Base-by-base conservation (phyloP, 1,284 basidiomycete genomes). In the Ceratobasidium sp. region DNA sequence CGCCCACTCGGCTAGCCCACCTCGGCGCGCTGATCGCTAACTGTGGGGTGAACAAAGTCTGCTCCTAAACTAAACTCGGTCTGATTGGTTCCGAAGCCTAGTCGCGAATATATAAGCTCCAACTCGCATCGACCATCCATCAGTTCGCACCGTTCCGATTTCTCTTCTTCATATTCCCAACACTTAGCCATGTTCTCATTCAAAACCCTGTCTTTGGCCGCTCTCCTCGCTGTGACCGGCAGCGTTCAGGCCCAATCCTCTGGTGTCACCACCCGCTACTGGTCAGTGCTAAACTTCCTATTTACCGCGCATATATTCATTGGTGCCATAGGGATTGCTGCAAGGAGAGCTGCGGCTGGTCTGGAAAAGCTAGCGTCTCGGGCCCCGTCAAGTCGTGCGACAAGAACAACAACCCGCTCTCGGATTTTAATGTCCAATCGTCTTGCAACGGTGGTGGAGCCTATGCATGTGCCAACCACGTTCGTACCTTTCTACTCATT, bases 301-400 rank as follows among this genome's bases (percentile, higher is more conserved):
- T 45, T 18, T 9, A 53, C 14, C 23, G 23, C 12, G 53, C 14
- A 32, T n/a, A 55, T 12, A 30, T 16, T 34, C 4, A 32, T 14
- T 2, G n/a, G 28, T 6, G 45, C 18, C 23, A 2, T n/a, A 72
- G 74, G 75, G 75, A 74, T 32, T 76, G 75, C 45, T 76, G 75
- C 52, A 75, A 75, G 48, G 72, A 74, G 21, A 74, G 74, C 12
- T 76, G 75, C 26, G 59, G 74, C 45, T 76, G 74, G 75, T 64
- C 59, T n/a, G 75, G 75, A 39, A 76, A 76, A 60, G 74, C 75
- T 8, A 61, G 71, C 18, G 75, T 76, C 21, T 60, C 72, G 3
- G 34, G 36, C 0, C 75, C 75, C 2, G 75, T 76, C 28, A 60
- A 72, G 32, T 73, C 72, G 8, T 76, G 75, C 53, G 75, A 71